A percentile compares a stretch with the other conserved stretches of the same genome.
Conservation (phyloP, 2,329 filamentous ascomycete genomes). For the Xylariaceae sp. region DNA sequence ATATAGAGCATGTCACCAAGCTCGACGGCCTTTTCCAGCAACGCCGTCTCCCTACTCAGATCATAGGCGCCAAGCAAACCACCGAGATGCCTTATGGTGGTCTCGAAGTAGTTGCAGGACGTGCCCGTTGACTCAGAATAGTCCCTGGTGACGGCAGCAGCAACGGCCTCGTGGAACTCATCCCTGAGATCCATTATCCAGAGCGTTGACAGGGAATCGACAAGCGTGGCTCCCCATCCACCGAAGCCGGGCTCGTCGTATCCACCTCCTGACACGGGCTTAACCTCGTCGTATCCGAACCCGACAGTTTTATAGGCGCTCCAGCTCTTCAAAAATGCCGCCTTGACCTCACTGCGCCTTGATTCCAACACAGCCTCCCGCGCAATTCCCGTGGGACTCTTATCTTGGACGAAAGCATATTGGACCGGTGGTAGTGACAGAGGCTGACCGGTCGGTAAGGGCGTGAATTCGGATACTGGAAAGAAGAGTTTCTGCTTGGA, state of each 20-base stretch:
- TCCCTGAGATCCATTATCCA: conserved; percentile 57
- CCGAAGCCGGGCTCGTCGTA: conserved; percentile 29
- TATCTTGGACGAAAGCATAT: conserved; percentile 28
- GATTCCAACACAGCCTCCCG: conserved; percentile 28
- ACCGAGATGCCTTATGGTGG: conserved; percentile 45
- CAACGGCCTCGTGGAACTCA: conserved; percentile 53
- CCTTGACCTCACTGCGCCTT: conserved; percentile 38
- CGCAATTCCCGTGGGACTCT: conserved; percentile 25
- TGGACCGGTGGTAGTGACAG: conserved; percentile 28
- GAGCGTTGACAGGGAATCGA: conserved; percentile 58
- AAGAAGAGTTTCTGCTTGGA: conserved; percentile 26
- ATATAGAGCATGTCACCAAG: conserved; percentile 46
- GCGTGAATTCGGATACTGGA: conserved; percentile 28
- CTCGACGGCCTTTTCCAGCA: conserved; percentile 44
- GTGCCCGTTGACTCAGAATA: conserved; percentile 41
- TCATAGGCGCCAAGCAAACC: conserved; percentile 45
- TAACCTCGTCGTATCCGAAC: conserved; percentile 30
- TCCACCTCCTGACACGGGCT: conserved; percentile 30
- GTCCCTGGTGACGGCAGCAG: conserved; percentile 47
- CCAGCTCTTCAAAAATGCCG: conserved; percentile 44
- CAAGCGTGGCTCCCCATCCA: conserved; percentile 51
- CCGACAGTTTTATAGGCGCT: conserved; percentile 43
- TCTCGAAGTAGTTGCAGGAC: conserved; percentile 44
- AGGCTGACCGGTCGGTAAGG: conserved; percentile 28
- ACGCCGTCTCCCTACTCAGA: conserved; percentile 38